Conservation (phyloP, 495 filamentous ascomycete genomes). For the Neurospora sp. region DNA sequence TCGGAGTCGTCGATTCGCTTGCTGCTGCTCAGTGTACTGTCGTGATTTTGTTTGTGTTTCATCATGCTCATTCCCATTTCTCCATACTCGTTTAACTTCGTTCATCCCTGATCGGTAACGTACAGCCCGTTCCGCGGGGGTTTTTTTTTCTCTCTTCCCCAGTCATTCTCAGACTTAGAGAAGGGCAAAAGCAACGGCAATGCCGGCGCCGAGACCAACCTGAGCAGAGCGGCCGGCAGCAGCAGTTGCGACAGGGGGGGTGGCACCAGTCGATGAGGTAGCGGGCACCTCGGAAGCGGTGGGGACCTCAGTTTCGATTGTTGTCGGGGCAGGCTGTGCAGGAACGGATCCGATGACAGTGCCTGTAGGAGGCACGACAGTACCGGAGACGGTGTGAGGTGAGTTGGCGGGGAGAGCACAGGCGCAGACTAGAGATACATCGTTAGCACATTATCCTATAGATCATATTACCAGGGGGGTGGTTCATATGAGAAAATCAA, state of each 20-base stretch:
- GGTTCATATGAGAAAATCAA: not conserved
- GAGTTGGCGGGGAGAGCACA: not conserved
- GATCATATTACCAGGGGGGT: not conserved
- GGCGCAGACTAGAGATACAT: not conserved
- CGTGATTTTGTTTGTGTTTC: not conserved
- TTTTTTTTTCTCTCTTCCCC: too few relatives aligned
- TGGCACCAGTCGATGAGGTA: not conserved
- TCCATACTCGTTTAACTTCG: not conserved
- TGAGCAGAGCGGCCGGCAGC: not conserved
- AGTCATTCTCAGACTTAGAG: not conserved
- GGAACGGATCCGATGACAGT: not conserved
- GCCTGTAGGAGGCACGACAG: not conserved
- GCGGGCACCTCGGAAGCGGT: not conserved
- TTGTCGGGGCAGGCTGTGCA: not conserved
- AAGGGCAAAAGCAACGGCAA: not conserved
- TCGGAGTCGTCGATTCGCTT: not conserved
- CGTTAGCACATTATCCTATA: slow-evolving; percentile 7
- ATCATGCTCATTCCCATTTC: not conserved
- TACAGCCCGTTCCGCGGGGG: not conserved
- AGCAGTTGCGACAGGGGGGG: not conserved
- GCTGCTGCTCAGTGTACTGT: not conserved
- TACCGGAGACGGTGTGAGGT: not conserved
- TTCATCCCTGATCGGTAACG: not conserved
- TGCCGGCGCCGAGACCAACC: not conserved
- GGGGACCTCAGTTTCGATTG: not conserved